Evolutionary conservation across 768 basidiomycete genomes (phyloP).

Genomic region (Boletus bicolor): DNA sequence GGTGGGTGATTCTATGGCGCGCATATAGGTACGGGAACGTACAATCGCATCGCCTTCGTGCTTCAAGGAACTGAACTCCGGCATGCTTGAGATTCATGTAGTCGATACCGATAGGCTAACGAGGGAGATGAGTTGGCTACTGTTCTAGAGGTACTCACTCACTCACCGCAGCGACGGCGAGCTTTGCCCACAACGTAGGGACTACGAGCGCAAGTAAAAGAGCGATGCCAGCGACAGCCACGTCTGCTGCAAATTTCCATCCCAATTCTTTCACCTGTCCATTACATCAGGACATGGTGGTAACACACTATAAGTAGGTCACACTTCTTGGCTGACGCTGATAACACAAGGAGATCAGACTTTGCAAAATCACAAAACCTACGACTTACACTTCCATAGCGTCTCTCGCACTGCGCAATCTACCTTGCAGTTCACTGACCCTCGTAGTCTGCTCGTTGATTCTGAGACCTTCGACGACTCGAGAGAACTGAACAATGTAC

Average conservation of each 20-base stretch:
- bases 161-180: constrained; percentile 7
- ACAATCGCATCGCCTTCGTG: constrained; percentile 4
- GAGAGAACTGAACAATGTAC: constrained; percentile 16
- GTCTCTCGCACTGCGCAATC: constrained; percentile 1
- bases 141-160: not conserved
- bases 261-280: constrained; percentile 17
- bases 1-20: not conserved
- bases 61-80: constrained; percentile 8
- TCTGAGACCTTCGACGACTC: constrained; percentile 6
- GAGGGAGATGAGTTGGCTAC: not conserved
- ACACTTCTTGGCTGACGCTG: constrained; percentile 19
- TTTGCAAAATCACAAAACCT: not conserved
- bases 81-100: constrained; percentile 1
- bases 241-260: constrained; percentile 15
- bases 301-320: not conserved
- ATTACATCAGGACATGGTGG: not conserved
- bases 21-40: not conserved
- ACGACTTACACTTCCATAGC: constrained; percentile 18
- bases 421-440: constrained; percentile 1
- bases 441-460: constrained; percentile 2
- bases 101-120: constrained; percentile 7
- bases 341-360: not conserved
- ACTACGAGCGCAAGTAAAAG: constrained; percentile 14
- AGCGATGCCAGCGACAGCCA: constrained; percentile 13
- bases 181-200: constrained; percentile 8